Evolutionary conservation across 352 stramenopile species (phyloP), one percentile per base, ranked within the genome.

Genomic region (Phytopythium montanum): DNA sequence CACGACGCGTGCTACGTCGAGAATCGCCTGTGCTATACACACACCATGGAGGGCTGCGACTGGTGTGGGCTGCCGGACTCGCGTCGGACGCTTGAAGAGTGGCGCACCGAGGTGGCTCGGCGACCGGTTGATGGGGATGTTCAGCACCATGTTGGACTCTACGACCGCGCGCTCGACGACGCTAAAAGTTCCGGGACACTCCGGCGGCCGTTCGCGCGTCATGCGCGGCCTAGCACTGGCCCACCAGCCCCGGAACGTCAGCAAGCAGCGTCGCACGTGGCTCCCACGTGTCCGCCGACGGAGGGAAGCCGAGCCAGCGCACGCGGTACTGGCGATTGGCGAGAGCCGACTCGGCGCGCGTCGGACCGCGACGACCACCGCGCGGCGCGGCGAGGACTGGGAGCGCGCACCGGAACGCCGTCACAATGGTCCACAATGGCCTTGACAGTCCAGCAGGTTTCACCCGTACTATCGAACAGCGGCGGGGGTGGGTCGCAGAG

Each of bases 261-360:
- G 42, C 42, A 2, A 49, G 5, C 6, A 49, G 42, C 12, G 42
- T 19, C 19, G 42, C 16, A 19, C 42, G 42, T 28, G 42, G 42
- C 42, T 49, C 42, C 19, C 42, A 49, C 23, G 42, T 49, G 23
- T 49, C 42, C 2, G 42, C 12, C 19, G 42, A 49, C 23, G 42
- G 42, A 10, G 16, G 42, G 19, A 28, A 49, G 16, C 42, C 42
- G 42, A 49, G 42, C 42, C 12, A 49, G 13, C 19, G 42, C 5
- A 49, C 42, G 19, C 42, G 12, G 14, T 49, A 54, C 81, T 34
- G n/a, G n/a, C n/a, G n/a, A n/a, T n/a, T n/a, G n/a, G n/a, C n/a
- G n/a, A n/a, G n/a, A n/a, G n/a, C n/a, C n/a, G n/a, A n/a, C n/a
- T n/a, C n/a, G n/a, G n/a, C n/a, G n/a, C n/a, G n/a, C n/a, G n/a